Percentiles rank a stretch among this genome's conserved stretches.
Evolutionary conservation across 2,329 filamentous ascomycete species (phyloP).

Genomic region (Aspergillus piperis): DNA sequence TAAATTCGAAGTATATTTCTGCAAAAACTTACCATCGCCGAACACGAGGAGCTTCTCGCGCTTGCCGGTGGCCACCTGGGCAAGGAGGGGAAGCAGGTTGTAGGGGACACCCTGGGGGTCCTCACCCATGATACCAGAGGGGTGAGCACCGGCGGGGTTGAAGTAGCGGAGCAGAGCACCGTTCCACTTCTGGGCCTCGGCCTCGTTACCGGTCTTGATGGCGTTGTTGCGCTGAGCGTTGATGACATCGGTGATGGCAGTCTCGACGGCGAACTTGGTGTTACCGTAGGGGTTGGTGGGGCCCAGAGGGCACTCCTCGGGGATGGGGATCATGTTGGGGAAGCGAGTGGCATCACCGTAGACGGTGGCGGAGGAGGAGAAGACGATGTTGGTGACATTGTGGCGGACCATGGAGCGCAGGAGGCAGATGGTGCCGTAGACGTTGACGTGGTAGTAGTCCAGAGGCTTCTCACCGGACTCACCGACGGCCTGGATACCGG

Average conservation of each 20-base stretch:
- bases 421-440: conserved; percentile 85
- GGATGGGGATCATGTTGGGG: conserved; percentile 98
- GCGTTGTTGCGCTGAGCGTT: conserved; percentile 81
- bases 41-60: conserved; percentile 93
- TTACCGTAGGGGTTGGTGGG: conserved; percentile 97
- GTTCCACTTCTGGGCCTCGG: conserved; percentile 78
- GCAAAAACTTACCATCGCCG: conserved; percentile 68
- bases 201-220: conserved; percentile 73
- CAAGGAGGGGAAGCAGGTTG: conserved; percentile 90
- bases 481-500: conserved; percentile 72
- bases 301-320: conserved; percentile 91
- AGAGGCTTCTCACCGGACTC: conserved; percentile 92
- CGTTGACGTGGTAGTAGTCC: conserved; percentile 98
- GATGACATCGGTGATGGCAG: conserved; percentile 87
- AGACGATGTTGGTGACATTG: conserved; percentile 95
- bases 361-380: conserved; percentile 96
- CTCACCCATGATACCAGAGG: conserved; percentile 95
- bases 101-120: conserved; percentile 94
- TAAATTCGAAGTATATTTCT: too few species aligned
- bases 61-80: conserved; percentile 93
- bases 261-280: conserved; percentile 91
- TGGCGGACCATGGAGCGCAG: conserved; percentile 84
- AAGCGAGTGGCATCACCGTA: conserved; percentile 97
- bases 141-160: conserved; percentile 94
- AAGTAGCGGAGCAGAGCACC: conserved; percentile 93